Evolutionary conservation across 1,284 basidiomycete species (phyloP), one percentile per base, ranked within the genome.

Genomic region (Cutaneotrichosporon dermatis): DNA sequence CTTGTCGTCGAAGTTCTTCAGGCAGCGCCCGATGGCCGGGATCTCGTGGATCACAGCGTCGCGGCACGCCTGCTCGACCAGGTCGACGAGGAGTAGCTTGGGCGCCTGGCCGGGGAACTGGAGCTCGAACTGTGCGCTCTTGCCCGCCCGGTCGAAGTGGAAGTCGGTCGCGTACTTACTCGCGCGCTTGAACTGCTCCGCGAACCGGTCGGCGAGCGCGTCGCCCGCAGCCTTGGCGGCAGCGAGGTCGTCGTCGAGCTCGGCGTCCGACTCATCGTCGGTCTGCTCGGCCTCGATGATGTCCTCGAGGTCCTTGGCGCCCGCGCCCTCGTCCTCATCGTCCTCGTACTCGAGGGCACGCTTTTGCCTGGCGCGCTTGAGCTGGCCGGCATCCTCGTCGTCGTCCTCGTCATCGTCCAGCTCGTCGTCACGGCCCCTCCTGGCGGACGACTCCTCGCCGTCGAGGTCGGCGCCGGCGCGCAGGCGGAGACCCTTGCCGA

Each of bases 1-100:
- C 69, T 79, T 77, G 65, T 78, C 72, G 60, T 74, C 72, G 60
- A 73, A 79, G 33, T 78, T 71, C 68, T 80, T 77, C 73, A 76
- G 75, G 57, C 74, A 76, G 57, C 92, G 87, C 3, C 83, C 83
- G 71, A 98, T 94, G 33, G 87, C 86, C 7, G 87, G 84, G 59
- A 97, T 91, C 76, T 96, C 89, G 61, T 92, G 89, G 59, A 98
- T 82, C 63, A 97, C 82, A 2, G 91, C 88, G 57, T 85, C 85
- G 58, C 86, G 82, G 76, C 92, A 96, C 13, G 87, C 86, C 59
- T 87, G 83, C 76, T 97, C 93, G 57, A 96, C 83, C 63, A 97
- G 85, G 57, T 92, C 93, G 55, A 96, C 91, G 41, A 98, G 83
- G 37, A 98, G 82, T 43, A 98, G 82, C 78, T 97, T 97, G 33